These are phyloP conservation scores for Orobanche coerulescens DNA, from an alignment of 257 asterid species.

Conservation along the genomic window DNA sequence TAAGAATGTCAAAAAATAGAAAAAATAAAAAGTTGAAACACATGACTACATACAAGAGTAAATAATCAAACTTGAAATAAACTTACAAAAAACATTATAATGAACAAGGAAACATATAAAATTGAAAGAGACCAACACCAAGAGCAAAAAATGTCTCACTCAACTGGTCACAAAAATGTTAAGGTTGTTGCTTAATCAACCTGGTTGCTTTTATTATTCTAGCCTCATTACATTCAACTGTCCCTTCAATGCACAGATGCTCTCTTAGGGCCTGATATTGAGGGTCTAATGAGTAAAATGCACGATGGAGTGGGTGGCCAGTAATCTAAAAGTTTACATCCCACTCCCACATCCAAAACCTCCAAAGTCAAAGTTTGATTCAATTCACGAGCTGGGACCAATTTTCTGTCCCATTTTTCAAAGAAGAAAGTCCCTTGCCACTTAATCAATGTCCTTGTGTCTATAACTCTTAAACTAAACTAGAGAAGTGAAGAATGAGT, in stretches of 20 bases:
- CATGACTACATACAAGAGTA: background rate
- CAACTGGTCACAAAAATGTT: constrained; percentile 2
- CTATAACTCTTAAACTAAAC: background rate
- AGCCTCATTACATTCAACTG: background rate
- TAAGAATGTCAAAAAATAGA: constrained; percentile 2
- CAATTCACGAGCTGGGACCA: background rate
- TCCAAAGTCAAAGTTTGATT: background rate
- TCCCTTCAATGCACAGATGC: background rate
- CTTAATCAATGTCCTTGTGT: background rate
- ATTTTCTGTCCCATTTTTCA: background rate
- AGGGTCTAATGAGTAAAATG: background rate
- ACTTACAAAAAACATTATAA: background rate
- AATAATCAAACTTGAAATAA: background rate
- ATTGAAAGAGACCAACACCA: background rate
- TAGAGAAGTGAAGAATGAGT: constrained; percentile 6
- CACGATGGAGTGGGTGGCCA: background rate
- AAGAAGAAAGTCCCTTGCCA: background rate
- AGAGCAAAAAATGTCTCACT: background rate
- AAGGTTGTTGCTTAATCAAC: background rate
- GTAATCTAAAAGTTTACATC: background rate
- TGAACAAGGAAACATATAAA: background rate
- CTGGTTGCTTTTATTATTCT: background rate
- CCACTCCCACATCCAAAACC: background rate
- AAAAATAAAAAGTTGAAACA: background rate
- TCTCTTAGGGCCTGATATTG: background rate